Evolutionary conservation across 352 stramenopile genomes (phyloP).

Genomic region (Phytopythium chamaehyphon): DNA sequence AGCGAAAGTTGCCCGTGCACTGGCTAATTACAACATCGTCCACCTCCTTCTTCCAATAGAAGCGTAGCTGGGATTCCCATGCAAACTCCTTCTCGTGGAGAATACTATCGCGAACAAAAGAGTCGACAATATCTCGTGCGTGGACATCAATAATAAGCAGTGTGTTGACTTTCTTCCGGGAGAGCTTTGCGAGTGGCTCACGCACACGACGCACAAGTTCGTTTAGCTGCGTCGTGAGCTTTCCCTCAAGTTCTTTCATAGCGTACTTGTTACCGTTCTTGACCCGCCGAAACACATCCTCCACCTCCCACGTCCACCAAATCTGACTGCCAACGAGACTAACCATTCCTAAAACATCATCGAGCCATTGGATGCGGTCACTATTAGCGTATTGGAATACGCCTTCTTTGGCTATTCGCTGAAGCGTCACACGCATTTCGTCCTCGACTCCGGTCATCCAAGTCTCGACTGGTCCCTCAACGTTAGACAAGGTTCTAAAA

Average conservation of each 20-base stretch:
- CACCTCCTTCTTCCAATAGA: slow-evolving; percentile 90
- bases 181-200: slow-evolving; percentile 79
- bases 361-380: slow-evolving; percentile 85
- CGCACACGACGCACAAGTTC: slow-evolving; percentile 89
- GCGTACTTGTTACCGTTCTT: slow-evolving; percentile 91
- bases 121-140: slow-evolving; percentile 87
- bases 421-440: slow-evolving; percentile 87
- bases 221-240: slow-evolving; percentile 88
- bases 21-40: slow-evolving; percentile 89
- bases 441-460: slow-evolving; percentile 93
- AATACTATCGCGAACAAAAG: slow-evolving; percentile 89
- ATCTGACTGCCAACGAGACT: slow-evolving; percentile 91
- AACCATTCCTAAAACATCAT: slow-evolving; percentile 90
- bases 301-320: slow-evolving; percentile 94
- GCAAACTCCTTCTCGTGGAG: slow-evolving; percentile 89
- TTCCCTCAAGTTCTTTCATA: slow-evolving; percentile 91
- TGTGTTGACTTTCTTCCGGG: slow-evolving; percentile 93
- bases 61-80: slow-evolving; percentile 87
- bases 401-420: slow-evolving; percentile 90
- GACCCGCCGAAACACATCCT: slow-evolving; percentile 90
- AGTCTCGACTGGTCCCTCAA: slow-evolving; percentile 90
- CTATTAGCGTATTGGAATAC: slow-evolving; percentile 90
- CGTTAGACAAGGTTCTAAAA: slow-evolving; percentile 66
- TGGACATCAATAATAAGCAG: slow-evolving; percentile 90
- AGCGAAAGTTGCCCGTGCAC: slow-evolving; percentile 90